Evolutionary conservation across 2,329 filamentous ascomycete species (phyloP), one percentile per base, ranked within the genome.

Genomic region (Metarhizium anisopliae): DNA sequence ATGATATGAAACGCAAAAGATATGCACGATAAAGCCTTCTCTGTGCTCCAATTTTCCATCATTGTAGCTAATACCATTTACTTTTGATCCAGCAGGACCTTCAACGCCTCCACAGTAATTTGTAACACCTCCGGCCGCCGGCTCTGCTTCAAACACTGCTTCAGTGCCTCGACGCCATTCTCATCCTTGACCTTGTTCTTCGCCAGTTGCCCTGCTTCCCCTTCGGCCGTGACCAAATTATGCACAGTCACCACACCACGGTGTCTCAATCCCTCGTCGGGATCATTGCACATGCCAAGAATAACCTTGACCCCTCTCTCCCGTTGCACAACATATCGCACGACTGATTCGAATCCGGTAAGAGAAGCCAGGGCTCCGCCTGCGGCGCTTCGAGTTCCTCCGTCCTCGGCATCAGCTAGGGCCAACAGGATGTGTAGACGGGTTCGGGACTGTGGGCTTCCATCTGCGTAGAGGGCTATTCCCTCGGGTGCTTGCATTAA

Each of bases 341-440:
- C 86, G 0, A 89, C 87, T 1, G 80, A 79, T 63, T 94, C 89
- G 67, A 86, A 91, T 35, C 84, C 83, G 0, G 91, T 91, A 29
- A 99, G 72, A 71, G 89, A 89, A 0, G 93, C 94, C 52, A 99
- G 70, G 0, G 91, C 93, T 1, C 94, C 94, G 2, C 92, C 91
- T 0, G 94, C 92, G 0, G 91, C 94, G 51, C 85, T 84, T 35
- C 93, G 78, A 0, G 91, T 96, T 0, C 83, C 84, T 6, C 82
- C 71, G 61, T 97, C 91, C 52, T 95, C 88, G 1, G 90, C 85
- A 66, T 97, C 92, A 0, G 90, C 86, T 40, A 99, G 82, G 0
- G 93, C 94, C 13, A 96, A 80, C 1, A 99, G 76, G 43, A 97
- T 84, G 66, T 95, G 87, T 47, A 97, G 72, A 0, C 93, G 80